A percentile compares a stretch with the other conserved stretches of the same genome.
Evolutionary conservation across 345 rosid genomes (phyloP).

Genomic region (Aurinia saxatilis): DNA sequence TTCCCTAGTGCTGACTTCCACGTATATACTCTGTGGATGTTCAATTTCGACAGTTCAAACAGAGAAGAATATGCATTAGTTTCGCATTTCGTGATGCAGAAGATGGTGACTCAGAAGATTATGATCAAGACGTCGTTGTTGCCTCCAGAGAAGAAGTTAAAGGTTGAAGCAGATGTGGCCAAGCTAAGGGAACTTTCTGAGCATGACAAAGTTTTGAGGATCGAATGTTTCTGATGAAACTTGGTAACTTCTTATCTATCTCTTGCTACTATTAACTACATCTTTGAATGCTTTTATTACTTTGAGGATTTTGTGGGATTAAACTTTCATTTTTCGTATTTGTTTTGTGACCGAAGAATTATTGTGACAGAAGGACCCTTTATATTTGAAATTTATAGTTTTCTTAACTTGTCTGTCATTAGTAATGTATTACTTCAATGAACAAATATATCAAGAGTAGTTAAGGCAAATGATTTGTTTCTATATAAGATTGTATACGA

Average conservation of each 20-base stretch:
- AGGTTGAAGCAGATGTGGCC: background rate
- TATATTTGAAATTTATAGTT: too few relatives aligned
- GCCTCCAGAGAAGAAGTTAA: background rate
- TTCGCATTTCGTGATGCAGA: constrained; percentile 13
- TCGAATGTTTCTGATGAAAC: constrained; percentile 2
- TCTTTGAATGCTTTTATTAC: too few relatives aligned
- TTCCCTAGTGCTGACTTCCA: background rate
- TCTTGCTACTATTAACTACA: too few relatives aligned
- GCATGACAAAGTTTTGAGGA: background rate
- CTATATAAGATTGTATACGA: background rate
- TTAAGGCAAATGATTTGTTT: too few relatives aligned
- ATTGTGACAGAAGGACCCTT: too few relatives aligned
- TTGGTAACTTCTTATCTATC: background rate
- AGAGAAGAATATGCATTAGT: background rate
- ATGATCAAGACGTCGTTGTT: background rate
- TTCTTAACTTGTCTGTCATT: too few relatives aligned
- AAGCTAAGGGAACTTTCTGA: constrained; percentile 4
- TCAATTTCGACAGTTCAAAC: background rate
- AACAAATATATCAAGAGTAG: too few relatives aligned
- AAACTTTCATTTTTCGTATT: too few relatives aligned
- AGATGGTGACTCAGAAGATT: background rate
- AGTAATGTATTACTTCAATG: too few relatives aligned
- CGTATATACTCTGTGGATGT: background rate
- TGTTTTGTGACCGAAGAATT: too few relatives aligned
- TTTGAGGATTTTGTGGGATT: too few relatives aligned